Evolutionary conservation across 306 rosid species (phyloP).

Genomic region (Gynostemma pentaphyllum): DNA sequence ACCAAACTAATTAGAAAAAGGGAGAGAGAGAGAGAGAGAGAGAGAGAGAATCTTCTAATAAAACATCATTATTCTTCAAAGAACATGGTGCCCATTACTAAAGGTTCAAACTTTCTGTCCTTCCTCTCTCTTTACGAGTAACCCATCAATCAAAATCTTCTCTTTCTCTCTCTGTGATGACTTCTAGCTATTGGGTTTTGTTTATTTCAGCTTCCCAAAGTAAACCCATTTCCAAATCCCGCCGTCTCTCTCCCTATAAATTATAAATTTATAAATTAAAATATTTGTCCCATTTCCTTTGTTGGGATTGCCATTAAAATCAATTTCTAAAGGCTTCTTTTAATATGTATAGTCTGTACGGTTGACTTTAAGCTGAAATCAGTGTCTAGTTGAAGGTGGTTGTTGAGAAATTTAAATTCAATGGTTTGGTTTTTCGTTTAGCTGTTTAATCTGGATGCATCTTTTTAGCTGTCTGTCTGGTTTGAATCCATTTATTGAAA

Average conservation of each 20-base stretch:
- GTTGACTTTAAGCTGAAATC: neutral
- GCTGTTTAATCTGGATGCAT: neutral
- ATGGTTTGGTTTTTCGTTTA: neutral
- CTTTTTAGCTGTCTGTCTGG: neutral
- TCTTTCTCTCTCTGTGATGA: no score
- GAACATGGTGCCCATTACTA: constrained; percentile 6
- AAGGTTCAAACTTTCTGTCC: constrained; percentile 1
- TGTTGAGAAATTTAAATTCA: neutral
- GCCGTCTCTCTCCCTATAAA: neutral
- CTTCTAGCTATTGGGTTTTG: neutral
- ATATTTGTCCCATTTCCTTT: neutral
- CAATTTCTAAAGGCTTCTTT: neutral
- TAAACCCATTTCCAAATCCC: neutral
- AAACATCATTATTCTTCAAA: neutral
- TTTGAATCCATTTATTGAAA: no score
- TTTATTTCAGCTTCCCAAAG: constrained; percentile 4
- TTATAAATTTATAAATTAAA: neutral
- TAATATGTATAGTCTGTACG: neutral
- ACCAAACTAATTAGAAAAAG: neutral
- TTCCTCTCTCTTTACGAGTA: neutral
- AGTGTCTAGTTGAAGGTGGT: neutral
- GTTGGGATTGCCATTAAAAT: neutral
- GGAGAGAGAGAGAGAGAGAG: constrained; percentile 4
- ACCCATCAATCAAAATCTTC: neutral
- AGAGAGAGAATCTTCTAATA: neutral